Evolutionary conservation across 1,139 yeast genomes (phyloP), one percentile per base, ranked within the genome.

Genomic region (Yamadazyma trypodendri): DNA sequence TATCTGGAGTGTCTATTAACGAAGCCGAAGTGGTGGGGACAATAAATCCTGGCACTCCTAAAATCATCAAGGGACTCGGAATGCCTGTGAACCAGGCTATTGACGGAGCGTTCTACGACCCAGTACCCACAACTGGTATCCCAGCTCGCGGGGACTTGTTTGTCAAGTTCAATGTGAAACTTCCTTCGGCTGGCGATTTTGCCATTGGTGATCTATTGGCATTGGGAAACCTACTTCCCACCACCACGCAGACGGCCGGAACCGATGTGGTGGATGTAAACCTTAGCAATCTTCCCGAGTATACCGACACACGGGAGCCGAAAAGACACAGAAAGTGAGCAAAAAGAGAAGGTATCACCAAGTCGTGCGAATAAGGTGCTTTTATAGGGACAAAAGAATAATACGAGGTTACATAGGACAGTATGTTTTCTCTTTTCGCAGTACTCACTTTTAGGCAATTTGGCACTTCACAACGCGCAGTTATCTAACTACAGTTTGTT

Each of bases 51-150:
- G 73, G 72, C 5, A 56, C 60, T 4, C 67, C 79, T 2, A 79
- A 77, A 43, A 55, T 73, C 4, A 68, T 79, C 1, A 62, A 63
- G 39, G 77, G 75, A 1, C 58, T 63, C 32, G 85, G 86, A 16
- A 77, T 79, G 82, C 95, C 95, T 3, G 73, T 79, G 23, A 76
- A 77, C 58, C 60, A 67, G 29, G 64, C 56, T 40, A 69, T 49
- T 9, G 48, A 46, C 3, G 68, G 65, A 0, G 53, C 51, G 15
- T 54, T 38, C 15, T 40, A 39, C 28, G 48, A 45, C 23, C 14
- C 24, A 1, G 6, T 22, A 12, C 14, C 18, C 3, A 7, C 12
- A 10, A 34, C 35, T 25, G 40, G 54, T 31, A 39, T 53, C 9
- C 65, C 57, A 37, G 40, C 48, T 20, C 54, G 65, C 28, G 77